These are phyloP conservation scores for Beauveria varroae DNA, from an alignment of 2,329 filamentous ascomycete species.

Conservation along the genomic window DNA sequence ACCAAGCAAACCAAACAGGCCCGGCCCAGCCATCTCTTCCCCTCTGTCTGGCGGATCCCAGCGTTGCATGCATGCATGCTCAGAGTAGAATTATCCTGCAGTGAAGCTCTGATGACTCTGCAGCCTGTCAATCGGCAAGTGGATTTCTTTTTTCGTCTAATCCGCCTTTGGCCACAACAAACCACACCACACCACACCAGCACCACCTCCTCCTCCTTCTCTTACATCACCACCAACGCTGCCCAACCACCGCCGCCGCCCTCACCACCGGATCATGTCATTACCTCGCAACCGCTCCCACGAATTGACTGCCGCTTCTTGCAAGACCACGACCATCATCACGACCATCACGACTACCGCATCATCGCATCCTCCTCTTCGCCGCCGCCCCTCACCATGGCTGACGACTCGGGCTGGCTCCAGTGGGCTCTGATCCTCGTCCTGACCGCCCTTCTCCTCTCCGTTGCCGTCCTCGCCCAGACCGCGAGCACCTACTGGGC, in stretches of 20 bases:
- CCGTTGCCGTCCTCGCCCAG: slow-evolving; percentile 46
- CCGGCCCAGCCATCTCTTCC: slow-evolving; percentile 6
- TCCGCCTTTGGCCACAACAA: neutral
- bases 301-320: neutral
- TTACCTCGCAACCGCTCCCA: neutral
- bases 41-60: neutral
- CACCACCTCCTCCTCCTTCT: neutral
- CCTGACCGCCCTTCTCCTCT: slow-evolving; percentile 50
- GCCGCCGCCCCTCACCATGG: slow-evolving; percentile 31
- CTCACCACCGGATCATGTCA: slow-evolving; percentile 4
- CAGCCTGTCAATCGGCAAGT: neutral
- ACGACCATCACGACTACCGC: neutral
- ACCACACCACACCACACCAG: neutral
- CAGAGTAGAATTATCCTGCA: neutral
- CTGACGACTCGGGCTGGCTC: slow-evolving; percentile 37
- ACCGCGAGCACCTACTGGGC: slow-evolving; percentile 43
- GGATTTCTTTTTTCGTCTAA: slow-evolving; percentile 3
- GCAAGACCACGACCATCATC: neutral
- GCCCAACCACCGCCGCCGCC: neutral
- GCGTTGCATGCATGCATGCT: neutral
- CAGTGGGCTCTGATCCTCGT: slow-evolving; percentile 52
- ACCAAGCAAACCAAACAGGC: neutral
- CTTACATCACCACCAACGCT: slow-evolving; percentile 7
- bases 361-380: neutral
- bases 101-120: neutral